Conservation (phyloP, 192 early-diverging fungal species). For the Chytriomyces hyalinus region DNA sequence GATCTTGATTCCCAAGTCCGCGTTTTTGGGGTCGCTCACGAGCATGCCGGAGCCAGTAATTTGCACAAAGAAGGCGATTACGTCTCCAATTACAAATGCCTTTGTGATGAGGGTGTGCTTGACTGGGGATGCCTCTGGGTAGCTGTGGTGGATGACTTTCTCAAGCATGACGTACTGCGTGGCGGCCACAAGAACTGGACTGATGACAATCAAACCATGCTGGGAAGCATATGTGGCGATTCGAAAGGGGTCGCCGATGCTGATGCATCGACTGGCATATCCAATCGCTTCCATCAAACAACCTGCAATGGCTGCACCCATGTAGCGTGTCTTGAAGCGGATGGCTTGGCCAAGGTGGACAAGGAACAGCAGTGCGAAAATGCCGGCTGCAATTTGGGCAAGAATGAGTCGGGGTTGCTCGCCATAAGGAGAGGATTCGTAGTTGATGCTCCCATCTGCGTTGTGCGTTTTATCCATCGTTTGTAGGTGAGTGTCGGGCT, state of each 20-base stretch:
- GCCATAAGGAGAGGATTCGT: too few relatives aligned
- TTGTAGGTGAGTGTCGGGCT: too few relatives aligned
- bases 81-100: conserved; percentile 39
- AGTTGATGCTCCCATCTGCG: too few relatives aligned
- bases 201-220: conserved; percentile 31
- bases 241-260: conserved; percentile 1
- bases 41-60: conserved; percentile 33
- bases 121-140: conserved; percentile 27
- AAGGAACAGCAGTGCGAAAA: too few relatives aligned
- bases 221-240: conserved; percentile 27
- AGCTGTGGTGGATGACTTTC: conserved; percentile 13
- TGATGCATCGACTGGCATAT: not conserved
- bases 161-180: conserved; percentile 35
- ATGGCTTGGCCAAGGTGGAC: not conserved
- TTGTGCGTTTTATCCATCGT: too few relatives aligned
- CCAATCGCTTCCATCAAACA: not conserved
- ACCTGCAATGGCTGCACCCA: conserved; percentile 3
- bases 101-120: conserved; percentile 14
- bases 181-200: conserved; percentile 40
- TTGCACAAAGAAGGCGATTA: conserved; percentile 35
- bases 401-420: too few relatives aligned
- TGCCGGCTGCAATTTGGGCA: too few relatives aligned
- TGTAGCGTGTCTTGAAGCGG: conserved; percentile 16
- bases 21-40: not conserved
- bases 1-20: conserved; percentile 9